Conservation (phyloP, 768 basidiomycete species). For the Mycena rebaudengoi region DNA sequence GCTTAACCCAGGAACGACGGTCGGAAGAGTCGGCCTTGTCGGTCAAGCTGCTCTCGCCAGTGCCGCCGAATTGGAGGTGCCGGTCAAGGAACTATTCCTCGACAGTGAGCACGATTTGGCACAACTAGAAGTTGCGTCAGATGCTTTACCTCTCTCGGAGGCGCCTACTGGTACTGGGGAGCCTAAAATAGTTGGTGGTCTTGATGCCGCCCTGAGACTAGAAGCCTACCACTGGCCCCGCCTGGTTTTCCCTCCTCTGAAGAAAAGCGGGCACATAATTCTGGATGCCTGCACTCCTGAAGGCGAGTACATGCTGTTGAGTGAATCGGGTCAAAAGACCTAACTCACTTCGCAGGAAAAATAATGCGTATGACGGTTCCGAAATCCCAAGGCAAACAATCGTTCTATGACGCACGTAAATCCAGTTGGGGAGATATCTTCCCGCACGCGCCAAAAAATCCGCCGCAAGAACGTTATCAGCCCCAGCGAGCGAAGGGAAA, state of each 20-base stretch:
- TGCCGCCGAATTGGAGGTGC: slow-evolving; percentile 33
- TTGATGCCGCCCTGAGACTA: slow-evolving; percentile 64
- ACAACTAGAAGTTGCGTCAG: slow-evolving; percentile 13
- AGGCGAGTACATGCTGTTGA: slow-evolving; percentile 55
- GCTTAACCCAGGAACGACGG: slow-evolving; percentile 37
- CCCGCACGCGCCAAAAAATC: slow-evolving; percentile 87
- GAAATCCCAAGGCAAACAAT: slow-evolving; percentile 94
- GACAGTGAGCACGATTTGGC: slow-evolving; percentile 40
- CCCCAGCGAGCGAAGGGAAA: slow-evolving; percentile 41
- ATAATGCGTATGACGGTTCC: slow-evolving; percentile 93
- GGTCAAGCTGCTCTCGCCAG: slow-evolving; percentile 55
- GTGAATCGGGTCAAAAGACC: slow-evolving; percentile 1
- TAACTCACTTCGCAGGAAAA: slow-evolving; percentile 63
- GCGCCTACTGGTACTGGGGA: too few species aligned
- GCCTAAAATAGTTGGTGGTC: slow-evolving; percentile 37
- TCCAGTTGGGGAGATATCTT: slow-evolving; percentile 95
- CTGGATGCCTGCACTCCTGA: slow-evolving; percentile 87
- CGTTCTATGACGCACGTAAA: slow-evolving; percentile 95
- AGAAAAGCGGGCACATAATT: slow-evolving; percentile 90
- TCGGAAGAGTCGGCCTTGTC: slow-evolving; percentile 64
- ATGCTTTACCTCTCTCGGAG: too few species aligned
- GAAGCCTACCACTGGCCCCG: slow-evolving; percentile 93
- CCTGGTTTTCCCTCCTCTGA: slow-evolving; percentile 90
- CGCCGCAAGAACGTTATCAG: slow-evolving; percentile 70
- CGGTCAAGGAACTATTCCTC: slow-evolving; percentile 52